A percentile compares a stretch with the other conserved stretches of the same genome.
Evolutionary conservation across 139 green algal species (phyloP).

Genomic region (Monoraphidium neglectum): DNA sequence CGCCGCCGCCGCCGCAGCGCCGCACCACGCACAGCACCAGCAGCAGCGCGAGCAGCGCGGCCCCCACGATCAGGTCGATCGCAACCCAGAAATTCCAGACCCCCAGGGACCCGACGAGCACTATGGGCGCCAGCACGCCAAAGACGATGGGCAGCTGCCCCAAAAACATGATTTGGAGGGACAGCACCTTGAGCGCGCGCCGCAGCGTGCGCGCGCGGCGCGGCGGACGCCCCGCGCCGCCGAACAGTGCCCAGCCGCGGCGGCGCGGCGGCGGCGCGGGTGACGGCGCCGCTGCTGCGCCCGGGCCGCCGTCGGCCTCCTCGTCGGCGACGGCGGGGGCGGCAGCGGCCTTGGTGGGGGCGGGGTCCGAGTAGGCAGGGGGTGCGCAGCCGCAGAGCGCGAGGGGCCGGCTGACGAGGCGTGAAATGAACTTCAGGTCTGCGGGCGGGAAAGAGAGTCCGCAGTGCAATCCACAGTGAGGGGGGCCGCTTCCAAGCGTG

Average conservation of each 20-base stretch:
- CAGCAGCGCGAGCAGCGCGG: background rate
- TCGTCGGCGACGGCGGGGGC: background rate
- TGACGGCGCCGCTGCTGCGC: background rate
- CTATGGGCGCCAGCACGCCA: background rate
- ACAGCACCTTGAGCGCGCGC: background rate
- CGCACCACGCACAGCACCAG: background rate
- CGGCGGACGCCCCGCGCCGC: background rate
- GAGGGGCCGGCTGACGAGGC: constrained; percentile 2
- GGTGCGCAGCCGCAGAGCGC: background rate
- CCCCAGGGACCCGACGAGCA: background rate
- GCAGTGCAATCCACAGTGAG: background rate
- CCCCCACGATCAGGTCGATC: constrained; percentile 2
- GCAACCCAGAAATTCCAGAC: constrained; percentile 11
- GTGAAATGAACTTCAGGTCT: background rate
- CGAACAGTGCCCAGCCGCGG: background rate
- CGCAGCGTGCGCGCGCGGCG: background rate
- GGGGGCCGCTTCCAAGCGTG: background rate
- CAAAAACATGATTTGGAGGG: too few species aligned
- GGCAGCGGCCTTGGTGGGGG: background rate
- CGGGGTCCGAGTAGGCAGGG: background rate
- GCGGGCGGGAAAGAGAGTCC: background rate
- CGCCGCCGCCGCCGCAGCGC: too few species aligned
- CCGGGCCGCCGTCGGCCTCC: background rate
- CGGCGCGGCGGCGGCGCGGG: too few species aligned
- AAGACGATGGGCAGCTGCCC: constrained; percentile 8